These are phyloP conservation scores for Kwoniella dejecticola DNA, from an alignment of 768 basidiomycete species.

Conservation along the genomic window DNA sequence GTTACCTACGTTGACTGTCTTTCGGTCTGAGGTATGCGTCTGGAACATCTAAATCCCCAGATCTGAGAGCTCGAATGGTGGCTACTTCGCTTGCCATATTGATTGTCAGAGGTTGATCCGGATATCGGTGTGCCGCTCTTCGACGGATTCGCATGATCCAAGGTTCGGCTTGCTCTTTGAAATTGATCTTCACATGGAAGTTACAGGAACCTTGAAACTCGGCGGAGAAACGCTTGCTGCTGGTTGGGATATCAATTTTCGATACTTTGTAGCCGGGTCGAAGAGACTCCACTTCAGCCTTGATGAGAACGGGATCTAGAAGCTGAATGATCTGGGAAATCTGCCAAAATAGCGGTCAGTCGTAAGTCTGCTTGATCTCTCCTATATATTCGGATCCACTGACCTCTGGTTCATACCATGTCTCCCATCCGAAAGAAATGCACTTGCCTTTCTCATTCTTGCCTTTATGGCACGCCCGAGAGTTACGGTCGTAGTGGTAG, in stretches of 20 bases:
- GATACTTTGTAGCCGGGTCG: background rate
- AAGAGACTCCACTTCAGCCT: background rate
- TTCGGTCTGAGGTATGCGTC: background rate
- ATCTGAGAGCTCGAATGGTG: background rate
- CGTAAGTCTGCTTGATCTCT: background rate
- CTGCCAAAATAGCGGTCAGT: background rate
- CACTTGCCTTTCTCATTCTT: background rate
- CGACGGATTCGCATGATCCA: conserved; percentile 12
- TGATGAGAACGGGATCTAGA: background rate
- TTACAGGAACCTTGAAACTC: background rate
- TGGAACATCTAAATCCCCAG: background rate
- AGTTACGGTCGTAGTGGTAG: background rate
- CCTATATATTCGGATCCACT: background rate
- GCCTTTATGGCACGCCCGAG: background rate
- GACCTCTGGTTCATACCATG: conserved; percentile 2
- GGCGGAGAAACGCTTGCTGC: background rate
- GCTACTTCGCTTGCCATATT: conserved; percentile 11
- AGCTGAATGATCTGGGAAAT: conserved; percentile 1
- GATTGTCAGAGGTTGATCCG: background rate
- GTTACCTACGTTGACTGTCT: background rate
- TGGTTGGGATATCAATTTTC: background rate
- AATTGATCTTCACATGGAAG: conserved; percentile 4
- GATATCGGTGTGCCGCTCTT: background rate
- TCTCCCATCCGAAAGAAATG: background rate
- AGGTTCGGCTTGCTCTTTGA: background rate